Conservation (phyloP, 139 green algal genomes). For the Tetradesmus obliquus region DNA sequence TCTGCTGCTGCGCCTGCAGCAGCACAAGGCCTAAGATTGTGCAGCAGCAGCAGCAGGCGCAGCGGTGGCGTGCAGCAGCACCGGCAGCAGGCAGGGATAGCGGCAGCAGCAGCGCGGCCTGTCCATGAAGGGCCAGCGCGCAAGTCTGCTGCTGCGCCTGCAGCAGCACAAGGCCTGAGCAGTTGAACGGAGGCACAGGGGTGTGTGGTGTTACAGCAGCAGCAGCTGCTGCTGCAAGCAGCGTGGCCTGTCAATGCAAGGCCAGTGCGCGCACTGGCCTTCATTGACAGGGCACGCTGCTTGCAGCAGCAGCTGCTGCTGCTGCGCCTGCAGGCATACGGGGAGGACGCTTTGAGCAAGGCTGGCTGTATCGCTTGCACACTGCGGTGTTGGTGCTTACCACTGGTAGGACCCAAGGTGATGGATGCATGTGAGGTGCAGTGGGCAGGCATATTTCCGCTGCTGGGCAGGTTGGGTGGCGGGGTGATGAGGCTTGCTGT, state of each 20-base stretch:
- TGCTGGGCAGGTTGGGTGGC: no score
- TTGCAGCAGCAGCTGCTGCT: neutral
- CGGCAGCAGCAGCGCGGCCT: neutral
- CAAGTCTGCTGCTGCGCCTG: slow-evolving; percentile 2
- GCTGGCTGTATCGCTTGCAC: no score
- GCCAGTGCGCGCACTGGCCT: neutral
- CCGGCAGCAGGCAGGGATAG: neutral
- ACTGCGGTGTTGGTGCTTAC: no score
- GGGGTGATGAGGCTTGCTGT: no score
- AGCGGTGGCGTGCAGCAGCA: neutral
- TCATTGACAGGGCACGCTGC: neutral
- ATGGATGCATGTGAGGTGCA: no score
- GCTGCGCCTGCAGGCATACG: neutral
- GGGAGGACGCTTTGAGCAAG: no score
- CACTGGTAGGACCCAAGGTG: no score
- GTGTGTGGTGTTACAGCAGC: neutral
- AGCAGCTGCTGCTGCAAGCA: neutral
- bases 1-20: neutral
- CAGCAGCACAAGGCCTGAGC: slow-evolving; percentile 4
- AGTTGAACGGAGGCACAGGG: neutral
- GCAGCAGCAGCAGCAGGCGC: neutral
- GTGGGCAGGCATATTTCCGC: no score
- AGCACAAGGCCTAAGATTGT: neutral
- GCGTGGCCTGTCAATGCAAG: neutral
- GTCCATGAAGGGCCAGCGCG: neutral